A percentile compares a stretch with the other conserved stretches of the same genome.
Evolutionary conservation across 352 stramenopile genomes (phyloP).

Genomic region (Thalassiosira exigua): DNA sequence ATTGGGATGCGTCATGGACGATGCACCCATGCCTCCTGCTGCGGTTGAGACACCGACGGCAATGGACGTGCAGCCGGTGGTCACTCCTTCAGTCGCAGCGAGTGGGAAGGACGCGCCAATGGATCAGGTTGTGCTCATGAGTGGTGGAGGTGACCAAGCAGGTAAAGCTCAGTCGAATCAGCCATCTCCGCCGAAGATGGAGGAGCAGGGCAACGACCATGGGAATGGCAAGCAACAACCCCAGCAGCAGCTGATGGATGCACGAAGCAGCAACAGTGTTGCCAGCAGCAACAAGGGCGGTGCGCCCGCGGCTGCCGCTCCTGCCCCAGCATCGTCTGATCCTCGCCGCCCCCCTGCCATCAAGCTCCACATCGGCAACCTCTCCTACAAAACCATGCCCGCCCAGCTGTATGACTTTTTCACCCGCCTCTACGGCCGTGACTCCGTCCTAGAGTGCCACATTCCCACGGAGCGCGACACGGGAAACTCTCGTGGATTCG

Average conservation of each 20-base stretch:
- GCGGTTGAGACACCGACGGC: not conserved
- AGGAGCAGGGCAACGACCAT: slow-evolving; percentile 3
- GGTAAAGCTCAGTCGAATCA: too few species aligned
- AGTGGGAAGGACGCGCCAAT: not conserved
- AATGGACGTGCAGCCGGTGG: slow-evolving; percentile 24
- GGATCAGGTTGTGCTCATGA: slow-evolving; percentile 23
- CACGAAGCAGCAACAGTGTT: slow-evolving; percentile 17
- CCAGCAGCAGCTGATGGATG: not conserved
- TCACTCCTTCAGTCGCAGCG: not conserved
- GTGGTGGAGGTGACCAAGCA: too few species aligned
- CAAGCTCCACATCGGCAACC: slow-evolving; percentile 85
- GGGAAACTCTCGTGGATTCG: slow-evolving; percentile 80
- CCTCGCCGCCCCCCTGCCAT: slow-evolving; percentile 63
- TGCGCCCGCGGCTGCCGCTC: slow-evolving; percentile 6
- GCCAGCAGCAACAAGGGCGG: slow-evolving; percentile 32
- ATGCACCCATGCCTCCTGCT: not conserved
- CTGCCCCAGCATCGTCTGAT: not conserved
- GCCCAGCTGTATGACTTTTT: slow-evolving; percentile 82
- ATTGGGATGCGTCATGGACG: slow-evolving; percentile 67
- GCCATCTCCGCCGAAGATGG: not conserved
- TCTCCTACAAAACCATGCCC: slow-evolving; percentile 77
- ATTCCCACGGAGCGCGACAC: slow-evolving; percentile 81
- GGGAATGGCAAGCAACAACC: slow-evolving; percentile 11
- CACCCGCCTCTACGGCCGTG: slow-evolving; percentile 67
- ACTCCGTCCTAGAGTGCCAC: slow-evolving; percentile 83